Percentiles rank a stretch among this genome's conserved stretches.
Conservation (phyloP, 2,329 filamentous ascomycete species). For the Monilinia polystroma region DNA sequence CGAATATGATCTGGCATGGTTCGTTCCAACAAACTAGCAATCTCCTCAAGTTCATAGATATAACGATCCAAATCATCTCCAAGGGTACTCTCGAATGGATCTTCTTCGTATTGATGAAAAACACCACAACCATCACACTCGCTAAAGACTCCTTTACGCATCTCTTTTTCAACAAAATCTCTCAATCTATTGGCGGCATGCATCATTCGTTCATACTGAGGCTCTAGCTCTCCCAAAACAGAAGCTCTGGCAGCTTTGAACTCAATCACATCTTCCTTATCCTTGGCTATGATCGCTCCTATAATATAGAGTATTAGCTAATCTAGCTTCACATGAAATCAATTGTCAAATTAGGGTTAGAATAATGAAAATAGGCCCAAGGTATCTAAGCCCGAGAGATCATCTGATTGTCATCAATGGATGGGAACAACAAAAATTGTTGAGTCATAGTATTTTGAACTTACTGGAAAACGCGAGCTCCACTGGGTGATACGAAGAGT, state of each 20-base stretch:
- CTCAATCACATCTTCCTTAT: slow-evolving; percentile 10
- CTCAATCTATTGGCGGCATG: slow-evolving; percentile 17
- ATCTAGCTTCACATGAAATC: too few relatives aligned
- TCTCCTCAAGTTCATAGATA: slow-evolving; percentile 21
- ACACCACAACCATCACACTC: slow-evolving; percentile 13
- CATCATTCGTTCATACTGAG: slow-evolving; percentile 21
- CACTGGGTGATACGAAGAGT: slow-evolving; percentile 14
- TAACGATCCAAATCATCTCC: slow-evolving; percentile 18
- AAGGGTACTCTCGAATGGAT: slow-evolving; percentile 4
- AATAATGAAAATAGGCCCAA: not conserved
- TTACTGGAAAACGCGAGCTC: slow-evolving; percentile 19
- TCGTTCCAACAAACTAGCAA: slow-evolving; percentile 14
- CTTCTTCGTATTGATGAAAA: slow-evolving; percentile 20
- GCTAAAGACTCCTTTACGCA: slow-evolving; percentile 6
- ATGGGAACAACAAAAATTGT: not conserved
- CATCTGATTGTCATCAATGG: not conserved
- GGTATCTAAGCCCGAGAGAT: not conserved
- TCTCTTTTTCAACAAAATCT: slow-evolving; percentile 19
- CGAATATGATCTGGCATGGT: slow-evolving; percentile 12
- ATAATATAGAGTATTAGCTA: not conserved
- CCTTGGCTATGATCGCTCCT: slow-evolving; percentile 14
- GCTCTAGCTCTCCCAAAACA: slow-evolving; percentile 15
- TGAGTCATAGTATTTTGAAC: not conserved
- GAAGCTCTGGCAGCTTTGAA: slow-evolving; percentile 20
- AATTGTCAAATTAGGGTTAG: too few relatives aligned